These are phyloP conservation scores for Castanea crenata DNA, from an alignment of 306 rosid genomes.

Conservation along the genomic window DNA sequence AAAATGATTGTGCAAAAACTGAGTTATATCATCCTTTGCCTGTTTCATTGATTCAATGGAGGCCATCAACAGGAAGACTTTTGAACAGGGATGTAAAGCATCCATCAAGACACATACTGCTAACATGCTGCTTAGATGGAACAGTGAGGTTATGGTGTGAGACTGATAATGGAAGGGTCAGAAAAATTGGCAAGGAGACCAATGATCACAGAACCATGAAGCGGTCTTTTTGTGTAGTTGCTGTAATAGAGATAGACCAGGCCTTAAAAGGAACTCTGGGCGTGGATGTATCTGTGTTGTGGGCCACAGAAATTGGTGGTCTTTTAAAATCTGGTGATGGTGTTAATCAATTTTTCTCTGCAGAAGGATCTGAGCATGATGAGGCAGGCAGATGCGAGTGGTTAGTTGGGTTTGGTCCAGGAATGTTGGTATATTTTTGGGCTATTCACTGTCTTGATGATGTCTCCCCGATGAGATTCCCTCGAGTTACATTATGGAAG, in stretches of 20 bases:
- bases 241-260: slow-evolving; percentile 85
- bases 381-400: slow-evolving; percentile 71
- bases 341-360: slow-evolving; percentile 35
- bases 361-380: slow-evolving; percentile 46
- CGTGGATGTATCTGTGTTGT: slow-evolving; percentile 53
- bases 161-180: slow-evolving; percentile 65
- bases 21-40: slow-evolving; percentile 79
- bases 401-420: slow-evolving; percentile 81
- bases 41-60: slow-evolving; percentile 73
- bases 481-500: slow-evolving; percentile 79
- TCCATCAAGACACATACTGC: slow-evolving; percentile 55
- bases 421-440: slow-evolving; percentile 67
- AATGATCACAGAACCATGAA: slow-evolving; percentile 39
- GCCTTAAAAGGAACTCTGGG: slow-evolving; percentile 68
- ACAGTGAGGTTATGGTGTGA: slow-evolving; percentile 92
- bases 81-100: slow-evolving; percentile 37
- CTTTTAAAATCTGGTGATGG: slow-evolving; percentile 44
- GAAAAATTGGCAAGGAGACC: slow-evolving; percentile 55
- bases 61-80: slow-evolving; percentile 43
- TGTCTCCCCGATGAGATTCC: slow-evolving; percentile 66
- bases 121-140: slow-evolving; percentile 88
- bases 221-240: slow-evolving; percentile 58
- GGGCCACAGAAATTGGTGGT: slow-evolving; percentile 69
- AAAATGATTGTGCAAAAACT: slow-evolving; percentile 48
- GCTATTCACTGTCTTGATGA: slow-evolving; percentile 90